Base-by-base conservation (phyloP, 495 filamentous ascomycete species). In the Daldinia childiae region DNA sequence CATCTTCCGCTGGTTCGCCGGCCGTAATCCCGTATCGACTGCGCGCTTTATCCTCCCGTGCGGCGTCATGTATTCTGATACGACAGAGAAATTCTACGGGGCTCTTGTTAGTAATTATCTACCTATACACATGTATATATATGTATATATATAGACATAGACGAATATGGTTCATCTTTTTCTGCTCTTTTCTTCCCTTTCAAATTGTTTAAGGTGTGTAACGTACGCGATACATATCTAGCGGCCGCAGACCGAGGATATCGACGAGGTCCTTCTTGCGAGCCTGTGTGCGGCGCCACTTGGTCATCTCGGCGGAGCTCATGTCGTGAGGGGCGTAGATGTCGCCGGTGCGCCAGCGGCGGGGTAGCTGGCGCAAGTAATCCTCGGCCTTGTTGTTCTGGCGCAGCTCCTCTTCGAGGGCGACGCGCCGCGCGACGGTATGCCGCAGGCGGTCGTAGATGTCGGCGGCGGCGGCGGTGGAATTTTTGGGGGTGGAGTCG, bases 311-410 rank as follows among this genome's bases (percentile, higher is more conserved):
- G 61, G 81, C 78, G 7, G 88, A 81, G 63, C 86, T 90, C 59
- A 99, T 80, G 83, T 99, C 95, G 78, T 93, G 91, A 43, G 96
- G 96, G 43, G 94, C 87, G 79, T 98, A 98, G 52, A 96, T 84
- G 78, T 97, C 94, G 75, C 95, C 95, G 9, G 80, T 69, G 71
- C 80, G 82, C 88, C 89, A 98, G 17, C 86, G 83, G 57, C 93
- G 81, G 29, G 78, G 67, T 74, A 86, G 80, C 71, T 82, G 79
- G 48, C 76, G 74, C 66, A 80, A 6, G 79, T 78, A 83, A 56
- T 73, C 73, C 19, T 80, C 76, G 63, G 59, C 66, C 54, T 48
- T 64, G 61, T 78, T 74, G 50, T 52, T 41, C 27, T 66, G 29
- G 19, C 39, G 30, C 27, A 77, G 30, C 36, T 69, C 60, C 6